Percentiles rank a stretch among this genome's conserved stretches.
phyloP scores from a whole-genome alignment of 805 yeast species.

The Metschnikowia anglica region DNA sequence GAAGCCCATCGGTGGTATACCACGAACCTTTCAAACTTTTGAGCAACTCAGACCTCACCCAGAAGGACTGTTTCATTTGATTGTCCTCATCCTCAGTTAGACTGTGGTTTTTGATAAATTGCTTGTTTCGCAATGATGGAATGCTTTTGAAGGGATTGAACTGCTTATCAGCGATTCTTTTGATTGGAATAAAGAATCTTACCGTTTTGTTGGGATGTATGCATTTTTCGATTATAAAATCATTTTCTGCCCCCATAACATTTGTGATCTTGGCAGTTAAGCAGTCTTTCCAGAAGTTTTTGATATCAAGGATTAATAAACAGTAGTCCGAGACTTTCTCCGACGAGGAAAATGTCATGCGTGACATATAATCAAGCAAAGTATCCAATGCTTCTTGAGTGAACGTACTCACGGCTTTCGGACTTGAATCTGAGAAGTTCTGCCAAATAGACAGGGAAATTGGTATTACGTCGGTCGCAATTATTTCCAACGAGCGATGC shows the following conservation, averaged over 20 bases:
- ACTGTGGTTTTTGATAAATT: slow-evolving; percentile 60
- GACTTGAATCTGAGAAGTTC: slow-evolving; percentile 15
- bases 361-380: slow-evolving; percentile 31
- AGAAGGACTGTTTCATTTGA: slow-evolving; percentile 63
- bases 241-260: slow-evolving; percentile 25
- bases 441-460: slow-evolving; percentile 32
- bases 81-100: slow-evolving; percentile 55
- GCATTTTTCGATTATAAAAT: slow-evolving; percentile 20
- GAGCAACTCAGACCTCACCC: slow-evolving; percentile 74
- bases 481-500: slow-evolving; percentile 68
- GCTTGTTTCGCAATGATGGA: slow-evolving; percentile 70
- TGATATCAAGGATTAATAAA: slow-evolving; percentile 67
- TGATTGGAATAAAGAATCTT: slow-evolving; percentile 73
- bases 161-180: slow-evolving; percentile 46
- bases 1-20: slow-evolving; percentile 37
- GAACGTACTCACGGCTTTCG: neutral
- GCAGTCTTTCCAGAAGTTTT: slow-evolving; percentile 76
- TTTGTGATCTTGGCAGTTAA: slow-evolving; percentile 32
- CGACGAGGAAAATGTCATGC: slow-evolving; percentile 18
- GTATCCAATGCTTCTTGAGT: slow-evolving; percentile 23
- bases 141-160: slow-evolving; percentile 51
- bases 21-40: slow-evolving; percentile 63
- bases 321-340: slow-evolving; percentile 53
- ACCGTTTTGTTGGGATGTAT: slow-evolving; percentile 32
- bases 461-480: slow-evolving; percentile 74